Conservation (phyloP, 2,329 filamentous ascomycete species). For the Neophaeococcomyces aloes region DNA sequence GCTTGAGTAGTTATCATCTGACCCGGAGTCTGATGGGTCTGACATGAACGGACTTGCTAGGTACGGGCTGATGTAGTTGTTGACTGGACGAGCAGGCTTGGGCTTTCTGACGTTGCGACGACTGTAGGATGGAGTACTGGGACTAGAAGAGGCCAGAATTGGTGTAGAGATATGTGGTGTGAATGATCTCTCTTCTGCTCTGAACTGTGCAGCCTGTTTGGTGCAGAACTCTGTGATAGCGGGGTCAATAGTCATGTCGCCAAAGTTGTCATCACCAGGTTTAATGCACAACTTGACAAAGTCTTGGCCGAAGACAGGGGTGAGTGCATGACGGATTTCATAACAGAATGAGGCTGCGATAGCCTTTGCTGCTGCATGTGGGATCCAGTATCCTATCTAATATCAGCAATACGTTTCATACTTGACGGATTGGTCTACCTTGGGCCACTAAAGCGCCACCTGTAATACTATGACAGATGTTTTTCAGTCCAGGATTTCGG, state of each 20-base stretch:
- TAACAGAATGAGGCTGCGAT: conserved; percentile 85
- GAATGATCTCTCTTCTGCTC: conserved; percentile 23
- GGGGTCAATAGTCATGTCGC: conserved; percentile 55
- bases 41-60: no score
- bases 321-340: conserved; percentile 70
- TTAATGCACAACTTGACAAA: conserved; percentile 65
- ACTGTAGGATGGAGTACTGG: neutral
- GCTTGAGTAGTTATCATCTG: conserved; percentile 25
- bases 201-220: conserved; percentile 25
- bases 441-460: conserved; percentile 83
- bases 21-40: conserved; percentile 30
- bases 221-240: conserved; percentile 46
- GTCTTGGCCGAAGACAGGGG: conserved; percentile 75
- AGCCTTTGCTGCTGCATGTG: conserved; percentile 72
- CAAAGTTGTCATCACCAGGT: conserved; percentile 53
- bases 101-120: conserved; percentile 14
- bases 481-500: conserved; percentile 67
- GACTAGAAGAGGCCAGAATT: neutral
- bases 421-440: conserved; percentile 53
- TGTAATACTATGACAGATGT: conserved; percentile 91
- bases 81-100: conserved; percentile 21
- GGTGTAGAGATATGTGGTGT: conserved; percentile 1
- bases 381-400: conserved; percentile 83
- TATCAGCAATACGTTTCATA: conserved; percentile 5
- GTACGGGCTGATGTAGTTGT: conserved; percentile 31